Conservation (phyloP, 305 asterid species). For the Stenogyne calaminthoides region DNA sequence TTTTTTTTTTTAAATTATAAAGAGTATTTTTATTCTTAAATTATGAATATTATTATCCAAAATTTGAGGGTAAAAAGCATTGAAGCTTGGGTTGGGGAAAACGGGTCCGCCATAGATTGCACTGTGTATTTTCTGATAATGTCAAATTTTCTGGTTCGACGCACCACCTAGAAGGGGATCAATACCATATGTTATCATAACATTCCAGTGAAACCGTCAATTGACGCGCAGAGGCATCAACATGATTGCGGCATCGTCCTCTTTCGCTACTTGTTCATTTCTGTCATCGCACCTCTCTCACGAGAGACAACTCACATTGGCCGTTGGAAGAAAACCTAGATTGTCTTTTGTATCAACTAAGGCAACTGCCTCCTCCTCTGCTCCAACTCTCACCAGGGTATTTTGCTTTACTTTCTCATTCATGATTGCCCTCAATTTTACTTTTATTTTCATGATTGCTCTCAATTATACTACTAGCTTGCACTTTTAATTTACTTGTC, state of each 20-base stretch:
- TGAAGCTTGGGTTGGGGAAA: no score
- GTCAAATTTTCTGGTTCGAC: no score
- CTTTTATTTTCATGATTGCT: not conserved
- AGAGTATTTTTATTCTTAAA: no score
- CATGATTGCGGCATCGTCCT: conserved; percentile 7
- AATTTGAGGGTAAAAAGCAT: no score
- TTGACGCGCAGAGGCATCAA: not conserved
- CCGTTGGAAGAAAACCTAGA: conserved; percentile 12
- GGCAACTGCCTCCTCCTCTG: conserved; percentile 30
- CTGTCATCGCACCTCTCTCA: conserved; percentile 16
- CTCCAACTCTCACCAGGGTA: conserved; percentile 29
- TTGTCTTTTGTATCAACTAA: conserved; percentile 24
- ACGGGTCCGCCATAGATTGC: no score
- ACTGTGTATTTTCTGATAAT: no score
- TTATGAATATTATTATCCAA: no score
- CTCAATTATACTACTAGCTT: not conserved
- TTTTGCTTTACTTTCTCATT: not conserved
- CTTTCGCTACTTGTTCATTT: conserved; percentile 13
- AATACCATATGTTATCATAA: no score
- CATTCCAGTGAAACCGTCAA: not conserved
- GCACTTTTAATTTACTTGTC: conserved; percentile 11
- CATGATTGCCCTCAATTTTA: not conserved
- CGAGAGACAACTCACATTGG: not conserved
- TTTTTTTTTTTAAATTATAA: no score
- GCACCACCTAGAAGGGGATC: no score